phyloP scores from a whole-genome alignment of 2,329 filamentous ascomycete species.

The Ophiocordyceps robertsii region DNA sequence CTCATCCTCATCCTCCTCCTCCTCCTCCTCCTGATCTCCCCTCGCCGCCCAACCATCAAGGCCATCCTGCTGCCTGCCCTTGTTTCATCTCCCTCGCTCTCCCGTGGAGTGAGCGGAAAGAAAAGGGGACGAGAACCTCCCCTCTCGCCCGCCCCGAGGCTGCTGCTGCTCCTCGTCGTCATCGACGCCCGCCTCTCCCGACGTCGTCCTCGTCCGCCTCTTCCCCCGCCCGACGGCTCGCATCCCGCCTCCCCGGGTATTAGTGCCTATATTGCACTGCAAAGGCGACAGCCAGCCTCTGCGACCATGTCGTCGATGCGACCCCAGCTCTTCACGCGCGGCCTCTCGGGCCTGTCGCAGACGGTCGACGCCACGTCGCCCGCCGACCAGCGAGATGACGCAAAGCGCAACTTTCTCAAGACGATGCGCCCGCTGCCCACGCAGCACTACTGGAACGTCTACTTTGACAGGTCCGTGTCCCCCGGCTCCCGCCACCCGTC shows the following conservation, averaged over 20 bases:
- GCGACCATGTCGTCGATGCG: slow-evolving; percentile 36
- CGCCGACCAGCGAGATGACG: slow-evolving; percentile 60
- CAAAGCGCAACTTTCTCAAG: slow-evolving; percentile 73
- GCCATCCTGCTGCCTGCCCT: no score
- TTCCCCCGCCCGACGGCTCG: background rate
- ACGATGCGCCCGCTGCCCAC: slow-evolving; percentile 59
- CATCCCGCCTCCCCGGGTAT: no score
- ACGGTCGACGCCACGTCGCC: slow-evolving; percentile 51
- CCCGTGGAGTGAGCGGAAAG: no score
- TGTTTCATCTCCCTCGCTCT: no score
- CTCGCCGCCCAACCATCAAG: no score
- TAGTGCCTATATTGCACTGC: background rate
- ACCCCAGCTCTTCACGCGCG: slow-evolving; percentile 47
- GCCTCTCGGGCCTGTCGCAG: slow-evolving; percentile 48
- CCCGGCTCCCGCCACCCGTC: no score
- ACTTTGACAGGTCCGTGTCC: slow-evolving; percentile 40
- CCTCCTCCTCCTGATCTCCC: no score
- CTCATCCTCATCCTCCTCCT: no score
- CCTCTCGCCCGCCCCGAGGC: no score
- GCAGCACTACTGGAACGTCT: slow-evolving; percentile 70
- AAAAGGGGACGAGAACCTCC: no score
- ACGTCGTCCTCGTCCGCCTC: background rate
- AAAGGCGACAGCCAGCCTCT: no score
- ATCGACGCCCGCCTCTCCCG: background rate
- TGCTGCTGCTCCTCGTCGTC: no score